Percentiles rank a stretch among this genome's conserved stretches.
phyloP scores from a whole-genome alignment of 2,329 filamentous ascomycete species.

The Talaromyces funiculosus region DNA sequence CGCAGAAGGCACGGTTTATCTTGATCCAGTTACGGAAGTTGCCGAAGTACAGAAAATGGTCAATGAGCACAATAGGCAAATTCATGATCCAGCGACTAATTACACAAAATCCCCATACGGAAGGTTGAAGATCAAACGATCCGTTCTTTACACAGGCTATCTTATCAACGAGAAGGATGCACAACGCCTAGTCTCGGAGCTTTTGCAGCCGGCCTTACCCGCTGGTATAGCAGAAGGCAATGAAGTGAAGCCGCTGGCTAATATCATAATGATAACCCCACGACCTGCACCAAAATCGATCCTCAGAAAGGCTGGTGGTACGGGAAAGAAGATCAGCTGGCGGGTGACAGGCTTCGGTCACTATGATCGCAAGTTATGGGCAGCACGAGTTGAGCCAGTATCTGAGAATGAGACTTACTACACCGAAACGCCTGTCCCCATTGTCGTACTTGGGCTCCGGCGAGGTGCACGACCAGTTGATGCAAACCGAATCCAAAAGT shows the following conservation, averaged over 20 bases:
- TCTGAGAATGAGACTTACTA: slow-evolving; percentile 62
- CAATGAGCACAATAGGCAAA: slow-evolving; percentile 67
- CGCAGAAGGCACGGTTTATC: slow-evolving; percentile 63
- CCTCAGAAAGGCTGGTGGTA: slow-evolving; percentile 76
- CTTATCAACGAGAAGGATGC: slow-evolving; percentile 69
- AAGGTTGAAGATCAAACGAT: slow-evolving; percentile 70
- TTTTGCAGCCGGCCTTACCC: slow-evolving; percentile 58
- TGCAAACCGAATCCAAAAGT: slow-evolving; percentile 73
- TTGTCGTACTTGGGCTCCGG: slow-evolving; percentile 75
- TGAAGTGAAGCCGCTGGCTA: slow-evolving; percentile 76
- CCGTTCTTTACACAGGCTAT: slow-evolving; percentile 88
- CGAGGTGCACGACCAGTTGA: slow-evolving; percentile 72
- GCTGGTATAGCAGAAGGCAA: slow-evolving; percentile 54
- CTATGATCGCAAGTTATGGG: slow-evolving; percentile 80
- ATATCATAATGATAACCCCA: slow-evolving; percentile 84
- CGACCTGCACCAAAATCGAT: slow-evolving; percentile 66
- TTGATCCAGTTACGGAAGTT: slow-evolving; percentile 74
- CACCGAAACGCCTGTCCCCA: slow-evolving; percentile 71
- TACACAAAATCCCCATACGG: slow-evolving; percentile 39
- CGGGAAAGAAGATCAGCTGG: slow-evolving; percentile 79
- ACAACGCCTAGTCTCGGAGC: slow-evolving; percentile 59
- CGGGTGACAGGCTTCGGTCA: slow-evolving; percentile 70
- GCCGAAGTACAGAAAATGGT: slow-evolving; percentile 84
- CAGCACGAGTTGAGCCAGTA: slow-evolving; percentile 69
- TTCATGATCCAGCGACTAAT: slow-evolving; percentile 28